These are phyloP conservation scores for Xylariaceae sp. DNA, from an alignment of 2,329 filamentous ascomycete species.

Conservation along the genomic window DNA sequence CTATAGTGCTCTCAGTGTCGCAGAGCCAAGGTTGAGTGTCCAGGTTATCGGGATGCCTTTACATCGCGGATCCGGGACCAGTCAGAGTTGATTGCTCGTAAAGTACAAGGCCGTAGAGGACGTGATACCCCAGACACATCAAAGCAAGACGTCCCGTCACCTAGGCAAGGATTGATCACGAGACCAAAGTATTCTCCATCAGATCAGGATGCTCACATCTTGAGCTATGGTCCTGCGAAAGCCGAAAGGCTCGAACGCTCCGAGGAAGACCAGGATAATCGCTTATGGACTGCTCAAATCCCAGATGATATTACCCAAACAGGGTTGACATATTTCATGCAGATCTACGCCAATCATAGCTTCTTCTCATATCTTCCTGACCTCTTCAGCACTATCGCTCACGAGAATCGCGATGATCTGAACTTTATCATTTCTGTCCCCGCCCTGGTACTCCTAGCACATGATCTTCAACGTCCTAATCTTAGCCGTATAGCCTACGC, in stretches of 20 bases:
- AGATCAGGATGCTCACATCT: not conserved
- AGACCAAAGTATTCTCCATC: too few species aligned
- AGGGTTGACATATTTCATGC: not conserved
- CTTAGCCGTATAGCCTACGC: not conserved
- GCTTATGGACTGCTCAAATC: not conserved
- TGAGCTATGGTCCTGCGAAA: too few species aligned
- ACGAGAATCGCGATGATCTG: not conserved
- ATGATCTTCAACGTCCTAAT: not conserved
- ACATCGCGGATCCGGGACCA: not conserved
- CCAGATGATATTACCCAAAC: not conserved
- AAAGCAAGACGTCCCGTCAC: not conserved
- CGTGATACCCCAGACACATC: not conserved
- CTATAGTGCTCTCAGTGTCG: not conserved
- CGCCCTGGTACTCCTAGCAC: not conserved
- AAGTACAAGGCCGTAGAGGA: not conserved
- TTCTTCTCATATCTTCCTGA: not conserved
- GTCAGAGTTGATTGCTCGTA: not conserved
- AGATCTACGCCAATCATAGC: not conserved
- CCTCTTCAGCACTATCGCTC: not conserved
- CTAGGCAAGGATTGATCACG: not conserved
- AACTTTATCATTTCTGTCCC: not conserved
- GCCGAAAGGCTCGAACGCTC: too few species aligned
- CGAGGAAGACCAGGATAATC: not conserved
- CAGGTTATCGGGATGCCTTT: not conserved
- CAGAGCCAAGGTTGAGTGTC: not conserved